These are phyloP conservation scores for Malus asiatica DNA, from an alignment of 306 rosid species.

Conservation along the genomic window DNA sequence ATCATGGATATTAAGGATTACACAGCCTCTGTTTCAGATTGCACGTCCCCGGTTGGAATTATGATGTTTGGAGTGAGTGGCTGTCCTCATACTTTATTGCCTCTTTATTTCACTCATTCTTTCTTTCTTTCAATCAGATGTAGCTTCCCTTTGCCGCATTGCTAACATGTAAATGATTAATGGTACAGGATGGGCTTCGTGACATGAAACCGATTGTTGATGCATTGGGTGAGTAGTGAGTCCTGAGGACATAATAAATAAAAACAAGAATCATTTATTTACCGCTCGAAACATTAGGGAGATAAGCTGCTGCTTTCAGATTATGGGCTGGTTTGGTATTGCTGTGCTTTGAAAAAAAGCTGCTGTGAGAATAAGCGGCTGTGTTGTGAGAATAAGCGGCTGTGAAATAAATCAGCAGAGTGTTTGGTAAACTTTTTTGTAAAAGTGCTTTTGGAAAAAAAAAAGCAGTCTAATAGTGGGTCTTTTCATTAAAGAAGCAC, in stretches of 20 bases:
- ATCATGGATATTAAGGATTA: constrained; percentile 27
- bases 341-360: no score
- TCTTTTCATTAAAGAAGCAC: no score
- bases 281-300: not conserved
- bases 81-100: not conserved
- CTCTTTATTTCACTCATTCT: no score
- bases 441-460: no score
- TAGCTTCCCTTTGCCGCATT: not conserved
- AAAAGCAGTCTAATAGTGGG: no score
- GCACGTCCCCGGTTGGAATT: constrained; percentile 32
- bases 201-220: constrained; percentile 35
- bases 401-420: no score
- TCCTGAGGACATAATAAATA: not conserved
- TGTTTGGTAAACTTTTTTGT: no score
- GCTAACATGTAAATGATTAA: constrained; percentile 3
- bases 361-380: no score
- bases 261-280: not conserved
- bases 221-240: constrained; percentile 46
- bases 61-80: constrained; percentile 53
- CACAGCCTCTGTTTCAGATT: constrained; percentile 31
- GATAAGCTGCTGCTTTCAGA: not conserved
- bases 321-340: no score
- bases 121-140: not conserved
- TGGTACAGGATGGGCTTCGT: constrained; percentile 28
- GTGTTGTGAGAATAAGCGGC: no score